Evolutionary conservation across 2,329 filamentous ascomycete genomes (phyloP).

Genomic region (Stagonosporopsis tanaceti): DNA sequence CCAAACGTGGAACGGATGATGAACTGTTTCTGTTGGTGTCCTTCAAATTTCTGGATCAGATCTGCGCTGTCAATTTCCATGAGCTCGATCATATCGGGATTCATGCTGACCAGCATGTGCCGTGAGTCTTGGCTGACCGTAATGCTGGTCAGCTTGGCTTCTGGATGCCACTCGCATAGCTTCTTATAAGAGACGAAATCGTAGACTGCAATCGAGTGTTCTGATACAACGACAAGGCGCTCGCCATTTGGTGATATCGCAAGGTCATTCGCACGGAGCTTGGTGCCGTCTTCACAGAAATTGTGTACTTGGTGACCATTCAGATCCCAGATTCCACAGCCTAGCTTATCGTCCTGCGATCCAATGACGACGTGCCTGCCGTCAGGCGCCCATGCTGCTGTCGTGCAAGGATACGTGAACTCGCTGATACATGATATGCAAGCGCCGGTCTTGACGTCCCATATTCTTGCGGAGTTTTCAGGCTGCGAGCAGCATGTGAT

Average conservation of each 20-base stretch:
- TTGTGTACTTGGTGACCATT: conserved; percentile 68
- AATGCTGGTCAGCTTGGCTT: conserved; percentile 78
- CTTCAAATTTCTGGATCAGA: conserved; percentile 76
- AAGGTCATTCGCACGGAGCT: conserved; percentile 82
- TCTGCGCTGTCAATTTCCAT: conserved; percentile 78
- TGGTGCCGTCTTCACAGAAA: conserved; percentile 64
- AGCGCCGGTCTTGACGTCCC: conserved; percentile 65
- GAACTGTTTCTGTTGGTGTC: conserved; percentile 76
- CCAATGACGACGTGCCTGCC: conserved; percentile 79
- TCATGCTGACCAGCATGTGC: conserved; percentile 82
- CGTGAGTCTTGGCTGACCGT: conserved; percentile 82
- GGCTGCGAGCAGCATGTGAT: conserved; percentile 77
- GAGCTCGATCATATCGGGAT: conserved; percentile 77
- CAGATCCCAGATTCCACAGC: conserved; percentile 66
- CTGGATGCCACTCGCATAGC: conserved; percentile 75
- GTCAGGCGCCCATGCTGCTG: conserved; percentile 87
- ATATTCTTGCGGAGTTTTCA: conserved; percentile 75
- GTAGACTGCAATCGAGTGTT: conserved; percentile 79
- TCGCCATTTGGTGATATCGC: conserved; percentile 82
- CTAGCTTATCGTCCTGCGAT: conserved; percentile 49
- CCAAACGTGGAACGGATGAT: conserved; percentile 87
- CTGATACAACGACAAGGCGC: conserved; percentile 80
- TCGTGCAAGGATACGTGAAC: conserved; percentile 85
- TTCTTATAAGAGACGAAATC: conserved; percentile 78
- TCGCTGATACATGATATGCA: conserved; percentile 68